Evolutionary conservation across 148 eudicot species (phyloP).

Genomic region (Simmondsia chinensis): DNA sequence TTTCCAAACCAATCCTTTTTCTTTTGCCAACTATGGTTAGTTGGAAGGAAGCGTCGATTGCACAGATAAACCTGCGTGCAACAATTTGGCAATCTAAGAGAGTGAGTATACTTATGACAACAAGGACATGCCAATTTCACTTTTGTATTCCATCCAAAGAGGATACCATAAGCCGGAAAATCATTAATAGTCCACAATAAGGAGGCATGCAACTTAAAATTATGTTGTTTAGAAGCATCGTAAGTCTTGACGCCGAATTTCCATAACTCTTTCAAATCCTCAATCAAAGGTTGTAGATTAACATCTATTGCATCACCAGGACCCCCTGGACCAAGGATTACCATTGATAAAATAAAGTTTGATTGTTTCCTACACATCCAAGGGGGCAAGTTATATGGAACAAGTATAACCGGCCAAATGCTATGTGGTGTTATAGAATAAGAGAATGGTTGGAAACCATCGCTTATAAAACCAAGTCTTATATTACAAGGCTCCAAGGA

Average conservation of each 20-base stretch:
- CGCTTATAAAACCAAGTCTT: constrained; percentile 5
- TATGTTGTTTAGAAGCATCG: constrained; percentile 6
- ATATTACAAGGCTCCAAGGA: constrained; percentile 8
- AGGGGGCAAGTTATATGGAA: constrained; percentile 6
- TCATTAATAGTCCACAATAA: constrained; percentile 16
- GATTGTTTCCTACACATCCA: not conserved
- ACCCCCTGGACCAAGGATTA: too few relatives aligned
- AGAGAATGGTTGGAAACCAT: constrained; percentile 8
- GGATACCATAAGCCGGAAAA: constrained; percentile 13
- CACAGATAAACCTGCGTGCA: too few relatives aligned
- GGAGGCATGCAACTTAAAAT: constrained; percentile 3
- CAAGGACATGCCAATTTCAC: constrained; percentile 1
- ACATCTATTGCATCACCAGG: constrained; percentile 13
- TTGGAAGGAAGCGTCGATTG: too few relatives aligned
- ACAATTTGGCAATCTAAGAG: not conserved
- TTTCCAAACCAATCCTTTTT: not conserved
- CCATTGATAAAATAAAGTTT: constrained; percentile 6
- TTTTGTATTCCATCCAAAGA: constrained; percentile 12
- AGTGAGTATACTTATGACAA: not conserved
- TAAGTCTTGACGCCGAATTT: too few relatives aligned
- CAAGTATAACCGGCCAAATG: constrained; percentile 4
- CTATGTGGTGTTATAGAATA: constrained; percentile 1
- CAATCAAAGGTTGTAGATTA: constrained; percentile 9
- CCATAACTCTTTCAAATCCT: constrained; percentile 12
- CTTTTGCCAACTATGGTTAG: constrained; percentile 1